Evolutionary conservation across 176 grass and related monocot species (phyloP), one percentile per base, ranked within the genome.

Genomic region (Bonia amplexicaulis): DNA sequence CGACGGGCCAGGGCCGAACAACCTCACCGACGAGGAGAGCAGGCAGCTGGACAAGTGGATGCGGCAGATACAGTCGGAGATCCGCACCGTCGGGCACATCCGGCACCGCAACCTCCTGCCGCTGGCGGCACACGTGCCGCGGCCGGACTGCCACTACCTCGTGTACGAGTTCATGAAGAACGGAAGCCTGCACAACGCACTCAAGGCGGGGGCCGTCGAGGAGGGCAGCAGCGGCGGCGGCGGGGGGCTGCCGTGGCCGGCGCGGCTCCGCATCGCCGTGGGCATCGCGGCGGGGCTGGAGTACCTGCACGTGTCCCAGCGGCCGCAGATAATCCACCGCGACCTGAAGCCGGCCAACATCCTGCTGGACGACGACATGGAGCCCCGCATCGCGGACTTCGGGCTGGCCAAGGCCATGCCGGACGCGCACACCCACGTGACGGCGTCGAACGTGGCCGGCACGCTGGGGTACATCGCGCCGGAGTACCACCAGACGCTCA

Each of bases 331-430:
- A 63, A 94, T 98, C 74, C 96, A 98, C 84, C 87, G 96, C 0
- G 96, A 98, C 78, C 78, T 98, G 14, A 98, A 98, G 65, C 96
- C 93, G 0, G 93, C 93, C 12, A 98, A 98, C 84, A 98, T 98
- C 77, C 85, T 98, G 2, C 89, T 98, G 1, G 96, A 98, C 80
- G 83, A 89, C 54, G 85, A 94, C 78, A 86, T 98, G 91, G 92
- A 94, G 71, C 69, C 96, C 0, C 76, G 96, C 5, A 98, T 98
- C 71, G 85, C 91, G 0, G 96, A 98, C 81, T 98, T 98, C 60
- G 93, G 96, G 0, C 90, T 98, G 0, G 96, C 96, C 5, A 98
- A 92, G 72, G 80, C 87, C 42, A 90, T 92, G 90, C 85, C 85
- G 0, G 96, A 92, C 16, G 52, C 44, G 33, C 60, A 89, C 60